Evolutionary conservation across 331 rosid genomes (phyloP).

Genomic region (Malus hybrid): DNA sequence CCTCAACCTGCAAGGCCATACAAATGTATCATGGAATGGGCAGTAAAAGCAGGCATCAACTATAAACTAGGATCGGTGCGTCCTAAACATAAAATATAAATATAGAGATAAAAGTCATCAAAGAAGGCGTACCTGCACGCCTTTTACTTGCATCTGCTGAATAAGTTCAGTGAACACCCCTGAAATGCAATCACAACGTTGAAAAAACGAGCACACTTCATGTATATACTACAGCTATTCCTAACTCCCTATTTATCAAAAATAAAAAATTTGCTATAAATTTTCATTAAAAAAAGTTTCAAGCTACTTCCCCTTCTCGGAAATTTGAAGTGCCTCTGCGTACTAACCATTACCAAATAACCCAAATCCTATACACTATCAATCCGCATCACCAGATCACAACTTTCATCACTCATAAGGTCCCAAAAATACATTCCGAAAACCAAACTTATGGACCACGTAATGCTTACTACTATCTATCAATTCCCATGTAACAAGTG

Average conservation of each 20-base stretch:
- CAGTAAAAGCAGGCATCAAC: background rate
- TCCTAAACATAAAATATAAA: background rate
- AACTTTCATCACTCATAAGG: background rate
- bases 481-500: background rate
- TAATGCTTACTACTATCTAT: background rate
- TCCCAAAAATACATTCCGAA: background rate
- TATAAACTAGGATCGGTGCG: background rate
- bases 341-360: background rate
- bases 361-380: background rate
- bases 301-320: background rate
- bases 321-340: too few relatives aligned
- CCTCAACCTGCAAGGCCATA: constrained; percentile 68
- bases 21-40: too few relatives aligned
- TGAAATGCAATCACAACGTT: constrained; percentile 24
- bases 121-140: constrained; percentile 62
- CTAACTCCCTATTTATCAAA: background rate
- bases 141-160: constrained; percentile 98
- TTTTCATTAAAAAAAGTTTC: background rate
- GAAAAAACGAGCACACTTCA: background rate
- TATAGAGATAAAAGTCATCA: background rate
- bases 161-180: constrained; percentile 96
- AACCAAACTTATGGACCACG: background rate
- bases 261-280: background rate
- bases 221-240: background rate
- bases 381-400: background rate